Conservation (phyloP, 2,329 filamentous ascomycete genomes). For the Curvularia verruculosa region DNA sequence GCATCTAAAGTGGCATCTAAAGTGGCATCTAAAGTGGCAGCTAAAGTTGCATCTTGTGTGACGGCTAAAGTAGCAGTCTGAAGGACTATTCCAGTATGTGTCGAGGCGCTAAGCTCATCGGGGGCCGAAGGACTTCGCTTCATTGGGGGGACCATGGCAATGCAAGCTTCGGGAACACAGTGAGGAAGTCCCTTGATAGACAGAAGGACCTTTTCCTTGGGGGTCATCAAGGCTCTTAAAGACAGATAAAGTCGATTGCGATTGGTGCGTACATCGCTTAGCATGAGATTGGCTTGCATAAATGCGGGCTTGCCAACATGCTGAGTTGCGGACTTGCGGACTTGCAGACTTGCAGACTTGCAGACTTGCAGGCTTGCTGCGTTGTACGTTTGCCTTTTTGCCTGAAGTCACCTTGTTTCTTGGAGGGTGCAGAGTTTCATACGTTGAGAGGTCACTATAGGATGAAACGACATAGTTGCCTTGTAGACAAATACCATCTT, state of each 20-base stretch:
- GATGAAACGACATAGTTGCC: not conserved
- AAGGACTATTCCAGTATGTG: not conserved
- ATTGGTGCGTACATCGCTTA: not conserved
- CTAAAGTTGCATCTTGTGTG: no score
- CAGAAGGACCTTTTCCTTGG: not conserved
- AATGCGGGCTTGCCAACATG: constrained; percentile 7
- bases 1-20: no score
- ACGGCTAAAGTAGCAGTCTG: no score
- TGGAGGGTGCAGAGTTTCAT: not conserved
- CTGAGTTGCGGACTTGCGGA: constrained; percentile 7
- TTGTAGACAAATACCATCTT: not conserved
- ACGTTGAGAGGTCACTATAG: not conserved
- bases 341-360: constrained; percentile 15
- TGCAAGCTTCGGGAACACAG: not conserved
- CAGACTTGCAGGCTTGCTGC: constrained; percentile 11
- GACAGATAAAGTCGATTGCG: fast-evolving
- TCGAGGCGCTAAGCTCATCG: no score
- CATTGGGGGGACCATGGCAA: not conserved
- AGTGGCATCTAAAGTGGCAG: no score
- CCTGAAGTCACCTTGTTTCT: not conserved
- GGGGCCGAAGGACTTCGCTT: not conserved
- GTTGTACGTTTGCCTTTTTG: not conserved
- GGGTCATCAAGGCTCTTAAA: not conserved
- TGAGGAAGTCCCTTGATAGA: not conserved
- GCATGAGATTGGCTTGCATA: constrained; percentile 16